Evolutionary conservation across 495 filamentous ascomycete species (phyloP).

Genomic region (Neurospora sp.): DNA sequence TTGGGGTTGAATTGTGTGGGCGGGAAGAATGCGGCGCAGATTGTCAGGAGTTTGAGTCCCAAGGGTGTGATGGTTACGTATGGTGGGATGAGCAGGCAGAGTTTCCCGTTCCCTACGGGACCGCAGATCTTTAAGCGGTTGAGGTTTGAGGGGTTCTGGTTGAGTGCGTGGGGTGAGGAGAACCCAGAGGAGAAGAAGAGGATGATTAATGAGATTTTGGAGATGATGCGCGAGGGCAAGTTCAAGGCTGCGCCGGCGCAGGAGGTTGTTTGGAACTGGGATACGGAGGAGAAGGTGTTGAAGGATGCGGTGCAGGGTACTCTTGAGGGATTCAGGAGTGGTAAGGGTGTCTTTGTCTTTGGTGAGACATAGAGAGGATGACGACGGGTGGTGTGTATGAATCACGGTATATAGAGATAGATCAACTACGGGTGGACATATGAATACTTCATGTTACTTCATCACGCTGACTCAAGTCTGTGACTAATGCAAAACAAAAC

Average conservation of each 20-base stretch:
- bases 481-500: neutral
- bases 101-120: slow-evolving; percentile 63
- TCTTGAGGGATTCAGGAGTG: slow-evolving; percentile 66
- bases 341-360: slow-evolving; percentile 87
- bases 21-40: slow-evolving; percentile 63
- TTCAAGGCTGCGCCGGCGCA: slow-evolving; percentile 76
- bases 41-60: slow-evolving; percentile 57
- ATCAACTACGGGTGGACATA: neutral
- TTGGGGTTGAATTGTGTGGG: slow-evolving; percentile 91
- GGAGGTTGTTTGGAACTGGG: slow-evolving; percentile 69
- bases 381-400: neutral
- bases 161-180: slow-evolving; percentile 75
- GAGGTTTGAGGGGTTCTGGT: slow-evolving; percentile 85
- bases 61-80: slow-evolving; percentile 81
- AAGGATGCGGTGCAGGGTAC: slow-evolving; percentile 69
- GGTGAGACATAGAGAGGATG: slow-evolving; percentile 18
- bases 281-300: slow-evolving; percentile 58
- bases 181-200: slow-evolving; percentile 62
- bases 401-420: neutral
- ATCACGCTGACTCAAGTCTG: neutral
- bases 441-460: neutral
- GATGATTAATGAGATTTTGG: slow-evolving; percentile 73
- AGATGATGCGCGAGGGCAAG: slow-evolving; percentile 58
- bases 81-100: slow-evolving; percentile 86
- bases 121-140: slow-evolving; percentile 87